Percentiles rank a stretch among this genome's conserved stretches.
These are phyloP conservation scores for Tetrapisispora nanseiensis DNA, from an alignment of 805 yeast genomes.

Conservation along the genomic window DNA sequence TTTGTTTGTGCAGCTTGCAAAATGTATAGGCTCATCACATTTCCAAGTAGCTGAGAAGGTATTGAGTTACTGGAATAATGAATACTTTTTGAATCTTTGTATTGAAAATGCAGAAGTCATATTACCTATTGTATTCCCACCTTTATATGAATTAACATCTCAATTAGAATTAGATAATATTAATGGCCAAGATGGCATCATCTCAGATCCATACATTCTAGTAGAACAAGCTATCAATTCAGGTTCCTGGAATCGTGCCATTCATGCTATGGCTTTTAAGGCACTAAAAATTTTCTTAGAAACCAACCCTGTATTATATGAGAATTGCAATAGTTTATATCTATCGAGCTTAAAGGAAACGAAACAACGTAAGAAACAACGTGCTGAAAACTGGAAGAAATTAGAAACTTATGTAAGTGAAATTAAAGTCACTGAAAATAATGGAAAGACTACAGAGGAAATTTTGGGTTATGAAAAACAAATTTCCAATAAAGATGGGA, in stretches of 20 bases:
- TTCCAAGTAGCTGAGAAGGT: conserved; percentile 97
- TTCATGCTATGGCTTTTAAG: conserved; percentile 80
- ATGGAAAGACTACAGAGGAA: neutral
- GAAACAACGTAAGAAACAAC: conserved; percentile 48
- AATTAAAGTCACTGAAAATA: conserved; percentile 14
- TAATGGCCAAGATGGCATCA: conserved; percentile 19
- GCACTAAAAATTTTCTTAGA: conserved; percentile 90
- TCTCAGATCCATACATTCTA: conserved; percentile 29
- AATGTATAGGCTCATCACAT: conserved; percentile 89
- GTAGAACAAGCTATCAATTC: conserved; percentile 34
- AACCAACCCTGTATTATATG: conserved; percentile 81
- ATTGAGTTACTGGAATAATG: conserved; percentile 88
- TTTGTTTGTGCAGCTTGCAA: conserved; percentile 83
- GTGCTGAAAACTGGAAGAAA: conserved; percentile 62
- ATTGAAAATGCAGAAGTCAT: conserved; percentile 90
- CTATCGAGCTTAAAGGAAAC: conserved; percentile 72
- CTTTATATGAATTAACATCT: conserved; percentile 76
- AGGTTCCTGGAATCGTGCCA: conserved; percentile 88
- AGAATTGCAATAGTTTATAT: conserved; percentile 82
- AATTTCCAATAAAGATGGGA: neutral
- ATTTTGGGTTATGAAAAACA: conserved; percentile 1
- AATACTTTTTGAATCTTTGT: conserved; percentile 79
- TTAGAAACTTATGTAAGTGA: conserved; percentile 50
- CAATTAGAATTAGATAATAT: conserved; percentile 26
- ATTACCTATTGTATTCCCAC: conserved; percentile 82